phyloP scores from a whole-genome alignment of 2,329 filamentous ascomycete species.

The Diaporthe velutina region DNA sequence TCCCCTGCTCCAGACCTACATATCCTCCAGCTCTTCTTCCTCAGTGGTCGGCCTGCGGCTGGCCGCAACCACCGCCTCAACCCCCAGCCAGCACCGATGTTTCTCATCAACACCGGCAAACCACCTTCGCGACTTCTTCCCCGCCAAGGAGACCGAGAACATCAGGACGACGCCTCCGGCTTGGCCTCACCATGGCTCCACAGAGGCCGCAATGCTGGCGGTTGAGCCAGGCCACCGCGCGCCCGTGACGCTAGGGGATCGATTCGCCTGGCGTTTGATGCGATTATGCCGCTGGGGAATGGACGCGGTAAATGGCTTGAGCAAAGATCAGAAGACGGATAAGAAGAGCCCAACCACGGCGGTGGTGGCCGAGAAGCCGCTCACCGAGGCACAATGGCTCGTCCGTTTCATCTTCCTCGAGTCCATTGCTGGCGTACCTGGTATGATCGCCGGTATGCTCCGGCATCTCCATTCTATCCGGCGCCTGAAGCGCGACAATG shows the following conservation, averaged over 20 bases:
- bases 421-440: conserved; percentile 92
- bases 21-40: conserved; percentile 29
- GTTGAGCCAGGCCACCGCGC: conserved; percentile 83
- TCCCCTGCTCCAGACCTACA: conserved; percentile 37
- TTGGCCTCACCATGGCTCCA: conserved; percentile 81
- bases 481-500: conserved; percentile 91
- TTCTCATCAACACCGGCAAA: conserved; percentile 64
- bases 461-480: conserved; percentile 88
- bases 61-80: conserved; percentile 44
- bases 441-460: conserved; percentile 97
- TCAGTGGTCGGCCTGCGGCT: conserved; percentile 46
- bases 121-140: conserved; percentile 72
- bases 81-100: conserved; percentile 47
- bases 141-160: conserved; percentile 69
- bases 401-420: conserved; percentile 93
- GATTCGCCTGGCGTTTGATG: conserved; percentile 82
- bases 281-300: conserved; percentile 82
- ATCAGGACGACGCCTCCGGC: conserved; percentile 74
- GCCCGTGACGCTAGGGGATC: conserved; percentile 80
- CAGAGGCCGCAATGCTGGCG: conserved; percentile 80
- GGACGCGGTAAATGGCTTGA: conserved; percentile 82
- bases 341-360: conserved; percentile 69
- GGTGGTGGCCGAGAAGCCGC: conserved; percentile 65
- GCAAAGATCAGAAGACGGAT: conserved; percentile 77
- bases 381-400: conserved; percentile 92